Percentiles rank a stretch among this genome's conserved stretches.
phyloP scores from a whole-genome alignment of 805 yeast genomes.

The Monosporozyma aquatica region DNA sequence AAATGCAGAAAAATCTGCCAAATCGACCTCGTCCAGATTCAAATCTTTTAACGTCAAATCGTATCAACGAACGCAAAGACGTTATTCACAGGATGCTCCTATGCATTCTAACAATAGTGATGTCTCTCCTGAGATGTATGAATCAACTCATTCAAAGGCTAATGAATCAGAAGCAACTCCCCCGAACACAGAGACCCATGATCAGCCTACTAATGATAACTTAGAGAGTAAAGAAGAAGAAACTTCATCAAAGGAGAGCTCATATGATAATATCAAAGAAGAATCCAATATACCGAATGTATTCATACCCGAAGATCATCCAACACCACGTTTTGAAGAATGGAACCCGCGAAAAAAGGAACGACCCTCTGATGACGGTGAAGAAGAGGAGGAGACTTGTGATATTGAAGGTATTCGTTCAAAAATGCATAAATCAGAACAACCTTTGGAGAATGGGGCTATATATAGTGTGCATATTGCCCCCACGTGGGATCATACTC shows the following conservation, averaged over 20 bases:
- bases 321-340: neutral
- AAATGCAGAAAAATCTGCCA: neutral
- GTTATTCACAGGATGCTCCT: neutral
- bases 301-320: neutral
- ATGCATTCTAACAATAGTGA: too few species aligned
- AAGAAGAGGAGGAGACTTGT: neutral
- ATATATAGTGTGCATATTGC: too few species aligned
- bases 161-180: too few species aligned
- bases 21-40: slow-evolving; percentile 14
- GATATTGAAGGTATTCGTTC: neutral
- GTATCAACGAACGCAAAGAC: slow-evolving; percentile 11
- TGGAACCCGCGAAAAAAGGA: neutral
- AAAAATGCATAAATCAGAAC: neutral
- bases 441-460: too few species aligned
- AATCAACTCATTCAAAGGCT: too few species aligned
- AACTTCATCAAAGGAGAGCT: neutral
- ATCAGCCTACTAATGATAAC: too few species aligned
- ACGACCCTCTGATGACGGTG: neutral
- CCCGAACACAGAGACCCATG: too few species aligned
- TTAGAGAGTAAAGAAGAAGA: too few species aligned
- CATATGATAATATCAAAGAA: neutral
- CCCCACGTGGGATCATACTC: slow-evolving; percentile 7
- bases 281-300: neutral
- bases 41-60: slow-evolving; percentile 25
- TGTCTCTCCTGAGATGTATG: too few species aligned